Evolutionary conservation across 768 basidiomycete species (phyloP).

Genomic region (Termitomyces sp.): DNA sequence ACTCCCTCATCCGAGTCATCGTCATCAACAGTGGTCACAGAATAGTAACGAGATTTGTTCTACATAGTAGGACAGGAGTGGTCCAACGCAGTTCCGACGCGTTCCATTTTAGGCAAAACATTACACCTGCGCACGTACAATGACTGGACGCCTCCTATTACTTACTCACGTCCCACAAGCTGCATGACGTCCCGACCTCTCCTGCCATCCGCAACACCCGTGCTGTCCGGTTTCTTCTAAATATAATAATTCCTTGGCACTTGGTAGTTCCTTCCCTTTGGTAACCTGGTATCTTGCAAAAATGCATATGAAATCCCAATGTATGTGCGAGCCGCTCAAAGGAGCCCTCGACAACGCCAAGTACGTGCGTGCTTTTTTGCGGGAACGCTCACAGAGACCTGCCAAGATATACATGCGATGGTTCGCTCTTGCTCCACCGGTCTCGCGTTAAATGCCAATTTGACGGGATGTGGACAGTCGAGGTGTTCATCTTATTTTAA

Average conservation of each 20-base stretch:
- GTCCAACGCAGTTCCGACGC: too few species aligned
- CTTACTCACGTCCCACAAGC: not conserved
- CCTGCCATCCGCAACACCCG: not conserved
- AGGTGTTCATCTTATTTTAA: slow-evolving; percentile 11
- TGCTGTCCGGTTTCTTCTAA: not conserved
- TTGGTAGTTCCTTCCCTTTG: not conserved
- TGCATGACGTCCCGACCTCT: not conserved
- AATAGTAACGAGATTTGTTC: too few species aligned
- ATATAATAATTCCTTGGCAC: not conserved
- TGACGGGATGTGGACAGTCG: slow-evolving; percentile 3
- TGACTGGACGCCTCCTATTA: not conserved
- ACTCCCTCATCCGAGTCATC: too few species aligned
- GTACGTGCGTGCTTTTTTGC: not conserved
- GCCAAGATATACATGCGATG: not conserved
- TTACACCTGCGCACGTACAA: too few species aligned
- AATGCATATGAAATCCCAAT: not conserved
- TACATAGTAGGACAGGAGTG: too few species aligned
- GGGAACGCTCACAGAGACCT: not conserved
- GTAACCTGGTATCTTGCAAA: not conserved
- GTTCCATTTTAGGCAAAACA: too few species aligned
- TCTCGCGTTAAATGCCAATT: not conserved
- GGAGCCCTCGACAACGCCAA: too few species aligned
- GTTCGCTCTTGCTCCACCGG: not conserved
- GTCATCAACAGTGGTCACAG: too few species aligned
- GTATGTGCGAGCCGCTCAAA: not conserved